Conservation (phyloP, 2,329 filamentous ascomycete genomes). For the Cladosporium sp. region DNA sequence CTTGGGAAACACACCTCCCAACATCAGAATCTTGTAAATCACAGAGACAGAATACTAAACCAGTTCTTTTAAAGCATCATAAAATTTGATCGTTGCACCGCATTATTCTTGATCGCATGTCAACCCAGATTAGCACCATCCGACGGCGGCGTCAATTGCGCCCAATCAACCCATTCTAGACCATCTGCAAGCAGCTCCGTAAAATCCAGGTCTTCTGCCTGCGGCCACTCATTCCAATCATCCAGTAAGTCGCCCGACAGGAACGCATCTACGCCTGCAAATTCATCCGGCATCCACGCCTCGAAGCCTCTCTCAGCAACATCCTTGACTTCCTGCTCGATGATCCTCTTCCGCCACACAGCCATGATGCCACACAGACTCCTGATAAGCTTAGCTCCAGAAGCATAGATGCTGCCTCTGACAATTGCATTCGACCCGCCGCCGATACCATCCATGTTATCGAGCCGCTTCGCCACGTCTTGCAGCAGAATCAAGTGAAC, state of each 20-base stretch:
- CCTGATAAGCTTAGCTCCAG: slow-evolving; percentile 21
- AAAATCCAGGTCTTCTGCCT: slow-evolving; percentile 14
- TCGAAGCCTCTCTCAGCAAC: neutral
- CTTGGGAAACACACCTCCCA: slow-evolving; percentile 59
- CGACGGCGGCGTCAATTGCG: slow-evolving; percentile 2
- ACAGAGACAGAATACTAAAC: slow-evolving; percentile 60
- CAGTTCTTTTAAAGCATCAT: slow-evolving; percentile 47
- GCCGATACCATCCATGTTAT: slow-evolving; percentile 6
- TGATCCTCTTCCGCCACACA: slow-evolving; percentile 20
- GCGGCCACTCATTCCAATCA: slow-evolving; percentile 17
- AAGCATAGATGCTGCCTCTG: slow-evolving; percentile 21
- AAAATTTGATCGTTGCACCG: neutral
- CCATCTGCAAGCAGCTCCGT: slow-evolving; percentile 17
- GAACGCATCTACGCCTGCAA: slow-evolving; percentile 3
- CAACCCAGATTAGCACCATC: neutral
- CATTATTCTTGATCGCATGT: neutral
- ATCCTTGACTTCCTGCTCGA: slow-evolving; percentile 2
- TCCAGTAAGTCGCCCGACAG: slow-evolving; percentile 10
- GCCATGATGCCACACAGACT: slow-evolving; percentile 20
- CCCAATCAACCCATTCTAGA: slow-evolving; percentile 16
- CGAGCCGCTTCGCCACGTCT: slow-evolving; percentile 21
- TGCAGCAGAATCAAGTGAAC: slow-evolving; percentile 21
- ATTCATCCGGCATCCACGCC: neutral
- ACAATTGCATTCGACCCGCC: slow-evolving; percentile 13
- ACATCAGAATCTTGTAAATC: slow-evolving; percentile 64